Percentiles rank a stretch among this genome's conserved stretches.
phyloP scores from a whole-genome alignment of 495 filamentous ascomycete genomes.

The Chaetomidium leptoderma region DNA sequence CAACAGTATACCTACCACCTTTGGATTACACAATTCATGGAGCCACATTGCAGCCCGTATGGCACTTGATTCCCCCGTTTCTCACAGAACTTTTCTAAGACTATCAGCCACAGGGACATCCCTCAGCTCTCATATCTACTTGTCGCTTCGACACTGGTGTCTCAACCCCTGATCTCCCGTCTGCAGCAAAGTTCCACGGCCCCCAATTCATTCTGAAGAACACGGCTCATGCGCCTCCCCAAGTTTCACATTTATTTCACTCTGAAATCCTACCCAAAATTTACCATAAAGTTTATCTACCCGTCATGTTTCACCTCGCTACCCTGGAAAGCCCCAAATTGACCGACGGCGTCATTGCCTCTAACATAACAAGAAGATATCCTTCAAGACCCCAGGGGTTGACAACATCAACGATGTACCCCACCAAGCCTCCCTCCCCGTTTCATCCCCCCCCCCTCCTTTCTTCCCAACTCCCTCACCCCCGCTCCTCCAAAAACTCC shows the following conservation, averaged over 20 bases:
- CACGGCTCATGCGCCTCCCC: neutral
- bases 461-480: neutral
- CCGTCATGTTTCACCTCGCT: neutral
- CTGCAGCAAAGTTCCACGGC: neutral
- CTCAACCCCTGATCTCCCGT: neutral
- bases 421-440: neutral
- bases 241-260: neutral
- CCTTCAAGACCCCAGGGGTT: no score
- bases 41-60: no score
- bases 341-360: no score
- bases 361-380: no score
- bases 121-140: neutral
- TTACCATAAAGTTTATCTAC: no score
- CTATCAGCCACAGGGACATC: no score
- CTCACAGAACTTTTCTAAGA: no score
- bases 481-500: conserved; percentile 46
- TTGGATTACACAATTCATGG: no score
- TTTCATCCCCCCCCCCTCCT: neutral
- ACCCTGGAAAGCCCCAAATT: no score
- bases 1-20: no score
- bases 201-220: neutral
- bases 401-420: no score
- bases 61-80: no score
- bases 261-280: neutral
- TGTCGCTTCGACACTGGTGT: neutral